Percentiles rank a stretch among this genome's conserved stretches.
Conservation (phyloP, 345 rosid genomes). For the Kernera saxatilis region DNA sequence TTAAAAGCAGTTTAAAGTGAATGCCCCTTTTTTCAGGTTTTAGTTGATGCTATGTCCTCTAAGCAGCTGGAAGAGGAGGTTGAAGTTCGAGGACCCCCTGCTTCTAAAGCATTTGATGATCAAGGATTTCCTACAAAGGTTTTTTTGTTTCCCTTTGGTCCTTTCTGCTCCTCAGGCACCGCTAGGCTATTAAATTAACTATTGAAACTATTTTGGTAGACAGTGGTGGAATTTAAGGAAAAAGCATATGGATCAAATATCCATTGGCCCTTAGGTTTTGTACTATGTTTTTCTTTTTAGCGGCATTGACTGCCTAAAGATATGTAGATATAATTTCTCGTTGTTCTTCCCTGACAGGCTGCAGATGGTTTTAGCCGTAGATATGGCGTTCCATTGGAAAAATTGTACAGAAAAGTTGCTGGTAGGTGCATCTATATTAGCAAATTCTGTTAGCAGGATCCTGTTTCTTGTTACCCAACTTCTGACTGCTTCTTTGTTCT, state of each 20-base stretch:
- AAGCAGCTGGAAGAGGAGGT: conserved; percentile 76
- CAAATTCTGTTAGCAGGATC: not conserved
- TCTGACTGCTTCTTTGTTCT: not conserved
- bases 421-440: conserved; percentile 48
- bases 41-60: conserved; percentile 49
- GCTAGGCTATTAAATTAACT: conserved; percentile 1
- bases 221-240: not conserved
- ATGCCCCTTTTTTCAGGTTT: conserved; percentile 44
- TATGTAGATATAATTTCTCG: not conserved
- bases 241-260: not conserved
- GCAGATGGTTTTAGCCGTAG: conserved; percentile 93
- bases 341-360: conserved; percentile 52
- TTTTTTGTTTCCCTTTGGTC: conserved; percentile 24
- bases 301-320: not conserved
- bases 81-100: conserved; percentile 95
- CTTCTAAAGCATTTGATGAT: conserved; percentile 79
- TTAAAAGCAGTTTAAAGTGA: conserved; percentile 1
- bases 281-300: not conserved
- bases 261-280: not conserved
- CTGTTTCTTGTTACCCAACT: not conserved
- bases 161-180: conserved; percentile 7
- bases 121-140: conserved; percentile 96
- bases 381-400: conserved; percentile 56
- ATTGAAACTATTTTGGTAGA: conserved; percentile 5
- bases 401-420: conserved; percentile 54